Conservation (phyloP, 352 stramenopile genomes). For the Blastocystis sp. region DNA sequence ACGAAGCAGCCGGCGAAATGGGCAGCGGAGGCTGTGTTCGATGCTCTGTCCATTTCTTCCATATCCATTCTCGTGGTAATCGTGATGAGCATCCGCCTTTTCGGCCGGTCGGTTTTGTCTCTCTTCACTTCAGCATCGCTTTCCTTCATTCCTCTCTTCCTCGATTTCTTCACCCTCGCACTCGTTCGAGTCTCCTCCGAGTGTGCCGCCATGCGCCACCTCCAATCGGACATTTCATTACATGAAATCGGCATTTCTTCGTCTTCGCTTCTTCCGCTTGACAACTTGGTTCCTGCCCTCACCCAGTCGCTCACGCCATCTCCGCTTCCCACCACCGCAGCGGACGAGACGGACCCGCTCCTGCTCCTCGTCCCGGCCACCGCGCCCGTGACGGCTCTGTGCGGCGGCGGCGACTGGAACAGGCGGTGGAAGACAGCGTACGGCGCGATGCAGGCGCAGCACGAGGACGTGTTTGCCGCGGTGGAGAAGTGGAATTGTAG, state of each 20-base stretch:
- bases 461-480: neutral
- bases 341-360: neutral
- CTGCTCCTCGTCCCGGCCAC: neutral
- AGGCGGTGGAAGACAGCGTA: conserved; percentile 8
- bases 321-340: neutral
- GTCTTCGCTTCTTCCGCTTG: neutral
- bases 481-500: neutral
- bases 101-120: neutral
- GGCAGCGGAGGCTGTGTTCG: neutral
- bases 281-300: neutral
- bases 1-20: neutral
- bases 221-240: neutral
- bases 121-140: neutral
- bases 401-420: neutral
- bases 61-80: neutral
- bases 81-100: neutral
- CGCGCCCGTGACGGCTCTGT: neutral
- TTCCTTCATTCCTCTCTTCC: neutral
- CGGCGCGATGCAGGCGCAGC: neutral
- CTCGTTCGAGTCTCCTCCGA: conserved; percentile 31
- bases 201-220: neutral
- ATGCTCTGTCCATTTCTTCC: conserved; percentile 12
- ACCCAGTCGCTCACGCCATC: neutral
- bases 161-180: neutral
- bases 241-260: neutral